Base-by-base conservation (phyloP, 2,329 filamentous ascomycete genomes). In the Ceratocystis harringtonii region DNA sequence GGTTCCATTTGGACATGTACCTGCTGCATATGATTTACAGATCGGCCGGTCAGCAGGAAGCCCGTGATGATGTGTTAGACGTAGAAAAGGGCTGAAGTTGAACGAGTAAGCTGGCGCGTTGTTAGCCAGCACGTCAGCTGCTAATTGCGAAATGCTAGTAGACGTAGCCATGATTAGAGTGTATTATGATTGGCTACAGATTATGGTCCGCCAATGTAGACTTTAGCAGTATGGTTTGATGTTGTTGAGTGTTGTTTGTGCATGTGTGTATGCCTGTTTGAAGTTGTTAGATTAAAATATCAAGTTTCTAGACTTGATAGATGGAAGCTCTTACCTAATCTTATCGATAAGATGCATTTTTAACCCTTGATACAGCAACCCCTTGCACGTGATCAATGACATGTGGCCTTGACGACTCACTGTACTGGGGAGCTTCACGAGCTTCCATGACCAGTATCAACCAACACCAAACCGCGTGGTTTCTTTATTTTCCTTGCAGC, bases 1-100 rank as follows among this genome's bases (percentile, higher is more conserved):
- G 68, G 87, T 85, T 48, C 92, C 92, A 68, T 92, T 82, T 0
- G 92, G 90, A 73, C 94, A 97, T 76, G 92, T 87, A 52, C 90
- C 91, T 68, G 90, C 83, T 68, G 88, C 81, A 78, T 90, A 96
- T 68, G 91, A 86, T 73, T 89, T 90, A 79, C 94, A 97, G 73
- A 89, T 80, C 55, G 92, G 90, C 0, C 88, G 84, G 74, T 89
- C 85, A 45, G 87, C 83, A 25, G 89, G 84, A 63, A 96, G 85
- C 69, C 89, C 88, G 76, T 95, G 92, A 69, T 90, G 86, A 76
- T 94, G 91, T 70, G 88, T 91, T 68, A 85, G 80, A 69, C 87
- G 87, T 45, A 96, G 84, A 77, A 95, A 96, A 60, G 90, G 87
- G 41, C 84, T 86, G 80, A 96, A 96, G 74, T 83, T 84, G 79